Evolutionary conservation across 1,284 basidiomycete species (phyloP).

Genomic region (Sanghuangporus baumii): DNA sequence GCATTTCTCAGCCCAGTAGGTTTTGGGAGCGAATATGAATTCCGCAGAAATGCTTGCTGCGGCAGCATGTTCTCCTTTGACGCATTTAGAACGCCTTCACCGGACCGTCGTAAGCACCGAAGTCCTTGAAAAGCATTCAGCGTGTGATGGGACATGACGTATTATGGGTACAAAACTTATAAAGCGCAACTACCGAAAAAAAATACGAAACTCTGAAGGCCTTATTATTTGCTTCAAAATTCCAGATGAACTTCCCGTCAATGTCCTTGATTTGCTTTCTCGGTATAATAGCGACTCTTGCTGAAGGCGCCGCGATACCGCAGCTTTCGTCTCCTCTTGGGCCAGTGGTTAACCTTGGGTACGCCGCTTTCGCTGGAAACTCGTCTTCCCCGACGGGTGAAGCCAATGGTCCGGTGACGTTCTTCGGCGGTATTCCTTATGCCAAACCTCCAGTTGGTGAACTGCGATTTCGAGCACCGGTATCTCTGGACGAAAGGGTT

Average conservation of each 20-base stretch:
- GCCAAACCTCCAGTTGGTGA: slow-evolving; percentile 49
- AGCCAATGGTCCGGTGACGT: slow-evolving; percentile 32
- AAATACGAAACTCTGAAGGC: neutral
- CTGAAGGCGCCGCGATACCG: neutral
- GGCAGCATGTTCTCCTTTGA: neutral
- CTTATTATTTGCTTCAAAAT: neutral
- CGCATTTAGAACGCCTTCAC: neutral
- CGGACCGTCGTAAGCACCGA: neutral
- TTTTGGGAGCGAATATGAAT: too few relatives aligned
- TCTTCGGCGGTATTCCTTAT: slow-evolving; percentile 49
- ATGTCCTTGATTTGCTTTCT: neutral
- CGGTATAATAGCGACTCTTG: neutral
- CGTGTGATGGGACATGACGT: neutral
- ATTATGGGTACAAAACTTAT: neutral
- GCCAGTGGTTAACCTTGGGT: slow-evolving; percentile 44
- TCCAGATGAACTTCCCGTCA: neutral
- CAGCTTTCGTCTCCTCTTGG: slow-evolving; percentile 18
- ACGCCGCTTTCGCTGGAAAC: slow-evolving; percentile 42
- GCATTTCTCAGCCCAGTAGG: too few relatives aligned
- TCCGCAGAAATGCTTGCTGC: too few relatives aligned
- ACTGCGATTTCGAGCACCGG: slow-evolving; percentile 44
- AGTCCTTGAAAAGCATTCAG: neutral
- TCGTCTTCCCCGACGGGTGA: slow-evolving; percentile 34
- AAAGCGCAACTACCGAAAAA: neutral
- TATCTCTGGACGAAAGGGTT: slow-evolving; percentile 37